Conservation (phyloP, 176 grass and related monocot species). For the Musa troglodytarum region DNA sequence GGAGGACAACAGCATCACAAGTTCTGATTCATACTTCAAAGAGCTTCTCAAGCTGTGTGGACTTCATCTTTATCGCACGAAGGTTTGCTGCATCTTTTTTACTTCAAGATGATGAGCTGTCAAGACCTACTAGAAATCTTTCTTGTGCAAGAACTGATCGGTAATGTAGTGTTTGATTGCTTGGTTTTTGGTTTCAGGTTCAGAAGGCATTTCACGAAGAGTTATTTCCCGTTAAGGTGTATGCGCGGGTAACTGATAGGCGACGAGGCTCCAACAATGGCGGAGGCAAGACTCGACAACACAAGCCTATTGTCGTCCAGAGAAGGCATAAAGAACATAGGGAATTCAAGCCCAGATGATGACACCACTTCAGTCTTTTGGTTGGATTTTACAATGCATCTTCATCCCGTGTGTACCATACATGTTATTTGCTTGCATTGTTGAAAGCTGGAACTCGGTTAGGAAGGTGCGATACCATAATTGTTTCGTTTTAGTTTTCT, state of each 20-base stretch:
- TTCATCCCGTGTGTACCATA: too few species aligned
- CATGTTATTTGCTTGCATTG: too few species aligned
- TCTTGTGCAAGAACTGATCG: not conserved
- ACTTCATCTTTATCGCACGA: slow-evolving; percentile 52
- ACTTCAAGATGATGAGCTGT: not conserved
- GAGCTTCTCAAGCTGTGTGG: slow-evolving; percentile 85
- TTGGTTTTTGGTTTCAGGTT: slow-evolving; percentile 38
- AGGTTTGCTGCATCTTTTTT: slow-evolving; percentile 35
- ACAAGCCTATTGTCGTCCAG: slow-evolving; percentile 42
- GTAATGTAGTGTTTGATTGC: not conserved
- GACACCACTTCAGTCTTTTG: too few species aligned
- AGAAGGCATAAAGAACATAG: too few species aligned
- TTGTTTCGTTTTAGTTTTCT: too few species aligned
- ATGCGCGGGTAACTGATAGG: slow-evolving; percentile 58
- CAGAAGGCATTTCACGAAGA: slow-evolving; percentile 70
- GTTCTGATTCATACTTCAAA: slow-evolving; percentile 85
- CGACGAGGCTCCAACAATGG: slow-evolving; percentile 37
- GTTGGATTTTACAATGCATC: too few species aligned
- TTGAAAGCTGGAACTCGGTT: too few species aligned
- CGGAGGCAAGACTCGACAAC: slow-evolving; percentile 45
- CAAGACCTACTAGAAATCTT: not conserved
- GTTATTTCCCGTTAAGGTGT: slow-evolving; percentile 94
- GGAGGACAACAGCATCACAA: slow-evolving; percentile 89
- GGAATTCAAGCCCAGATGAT: too few species aligned
- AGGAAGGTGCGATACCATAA: too few species aligned